Percentiles rank a stretch among this genome's conserved stretches.
phyloP scores from a whole-genome alignment of 2,329 filamentous ascomycete genomes.

The Fusarium pseudonygamai region DNA sequence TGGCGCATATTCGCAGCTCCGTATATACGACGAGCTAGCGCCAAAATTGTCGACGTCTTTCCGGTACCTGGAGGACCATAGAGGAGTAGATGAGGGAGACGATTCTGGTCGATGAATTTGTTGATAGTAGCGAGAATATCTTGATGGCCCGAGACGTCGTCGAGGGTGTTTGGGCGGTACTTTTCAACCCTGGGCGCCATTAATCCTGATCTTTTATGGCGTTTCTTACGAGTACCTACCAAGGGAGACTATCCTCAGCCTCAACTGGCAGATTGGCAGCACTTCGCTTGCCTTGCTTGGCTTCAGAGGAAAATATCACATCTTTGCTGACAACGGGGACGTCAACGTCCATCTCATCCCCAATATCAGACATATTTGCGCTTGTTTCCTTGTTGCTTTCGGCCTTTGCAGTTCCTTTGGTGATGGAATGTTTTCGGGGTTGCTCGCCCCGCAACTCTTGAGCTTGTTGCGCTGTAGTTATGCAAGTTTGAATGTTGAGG shows the following conservation, averaged over 20 bases:
- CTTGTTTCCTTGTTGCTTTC: neutral
- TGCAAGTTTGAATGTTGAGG: conserved; percentile 30
- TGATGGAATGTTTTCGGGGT: neutral
- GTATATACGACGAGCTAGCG: conserved; percentile 92
- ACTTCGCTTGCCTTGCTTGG: conserved; percentile 88
- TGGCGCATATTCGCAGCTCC: conserved; percentile 92
- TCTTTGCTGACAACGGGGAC: conserved; percentile 57
- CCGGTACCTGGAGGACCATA: conserved; percentile 97
- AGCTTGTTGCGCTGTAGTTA: neutral
- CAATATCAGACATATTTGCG: conserved; percentile 65
- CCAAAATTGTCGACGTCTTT: conserved; percentile 96
- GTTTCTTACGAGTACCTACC: conserved; percentile 61
- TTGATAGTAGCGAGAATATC: conserved; percentile 98
- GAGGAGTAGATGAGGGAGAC: conserved; percentile 92
- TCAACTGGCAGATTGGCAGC: conserved; percentile 93
- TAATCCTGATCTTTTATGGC: neutral
- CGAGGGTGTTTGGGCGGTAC: conserved; percentile 87
- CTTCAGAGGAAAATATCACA: conserved; percentile 76
- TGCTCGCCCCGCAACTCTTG: neutral
- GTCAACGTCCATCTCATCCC: conserved; percentile 71
- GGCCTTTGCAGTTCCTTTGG: neutral
- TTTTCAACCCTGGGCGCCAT: conserved; percentile 82
- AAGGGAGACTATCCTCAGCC: conserved; percentile 92
- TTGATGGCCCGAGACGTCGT: conserved; percentile 95
- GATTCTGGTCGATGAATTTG: conserved; percentile 94